Evolutionary conservation across 768 basidiomycete species (phyloP), one percentile per base, ranked within the genome.

Genomic region (Trametes meyenii): DNA sequence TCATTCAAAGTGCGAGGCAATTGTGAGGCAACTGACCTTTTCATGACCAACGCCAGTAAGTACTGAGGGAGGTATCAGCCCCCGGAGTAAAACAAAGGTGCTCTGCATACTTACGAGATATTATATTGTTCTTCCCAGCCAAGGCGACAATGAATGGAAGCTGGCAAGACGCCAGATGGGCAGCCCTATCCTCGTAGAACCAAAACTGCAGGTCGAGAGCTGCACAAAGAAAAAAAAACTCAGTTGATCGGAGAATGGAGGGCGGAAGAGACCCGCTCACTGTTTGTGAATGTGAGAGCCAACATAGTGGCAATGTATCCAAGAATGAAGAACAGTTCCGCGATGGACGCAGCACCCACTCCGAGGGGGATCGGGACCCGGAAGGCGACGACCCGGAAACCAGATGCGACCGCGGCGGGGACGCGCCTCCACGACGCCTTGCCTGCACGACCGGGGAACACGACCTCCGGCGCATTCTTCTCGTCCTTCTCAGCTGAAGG

Each of bases 121-220:
- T 78, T 45, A 83, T 62, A 64, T 84, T 85, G 68, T 85, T 85
- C 73, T 85, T 85, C 16, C 81, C 81, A 1, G 82, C 83, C 10
- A 85, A 71, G 5, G 80, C 81, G 12, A 84, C 79, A 46, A 85
- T 77, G 55, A 84, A 73, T 7, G 83, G 80, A 0, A 84, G 73
- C 65, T 85, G 81, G 54, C 74, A 76, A 29, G 79, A 76, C 2
- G 79, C 79, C 24, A 81, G 64, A 61, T 78, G 77, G 1, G 78
- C 81, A 11, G 79, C 67, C 67, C 71, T 42, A 70, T 72, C 64
- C 67, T 71, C 56, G 74, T 70, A 70, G 61, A 67, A 70, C 54
- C 65, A 66, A 21, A 29, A 62, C 13, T 66, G 51, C 10, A 70
- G 63, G 51, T 68, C 58, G 7, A 55, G 42, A 14, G 66, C 69